phyloP scores from a whole-genome alignment of 2,329 filamentous ascomycete genomes.

The Canariomyces notabilis region DNA sequence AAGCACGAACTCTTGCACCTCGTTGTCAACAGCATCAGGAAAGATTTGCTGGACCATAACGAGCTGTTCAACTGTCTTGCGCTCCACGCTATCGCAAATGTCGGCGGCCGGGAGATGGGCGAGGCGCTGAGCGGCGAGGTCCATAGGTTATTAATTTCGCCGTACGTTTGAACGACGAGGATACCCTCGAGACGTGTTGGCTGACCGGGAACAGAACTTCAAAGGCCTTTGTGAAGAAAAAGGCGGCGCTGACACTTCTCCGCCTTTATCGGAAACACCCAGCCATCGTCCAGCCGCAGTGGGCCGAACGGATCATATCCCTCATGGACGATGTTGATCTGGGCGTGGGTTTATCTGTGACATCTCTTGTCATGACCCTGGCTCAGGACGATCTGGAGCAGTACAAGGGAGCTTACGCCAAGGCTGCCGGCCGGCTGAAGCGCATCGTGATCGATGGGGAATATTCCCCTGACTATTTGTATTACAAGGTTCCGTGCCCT shows the following conservation, averaged over 20 bases:
- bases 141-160: conserved; percentile 87
- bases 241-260: conserved; percentile 88
- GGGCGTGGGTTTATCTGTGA: conserved; percentile 90
- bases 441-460: conserved; percentile 87
- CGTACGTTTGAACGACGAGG: conserved; percentile 61
- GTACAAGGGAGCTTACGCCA: conserved; percentile 91
- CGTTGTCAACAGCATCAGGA: conserved; percentile 97
- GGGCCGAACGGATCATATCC: conserved; percentile 97
- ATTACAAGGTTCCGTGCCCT: conserved; percentile 99
- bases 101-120: conserved; percentile 94
- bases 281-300: conserved; percentile 89
- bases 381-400: conserved; percentile 91
- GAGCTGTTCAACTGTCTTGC: conserved; percentile 97
- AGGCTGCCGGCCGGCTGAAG: conserved; percentile 85
- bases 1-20: conserved; percentile 92
- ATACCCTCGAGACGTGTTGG: not conserved
- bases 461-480: conserved; percentile 85
- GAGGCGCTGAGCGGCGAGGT: conserved; percentile 90
- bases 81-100: conserved; percentile 94
- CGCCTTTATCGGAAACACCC: conserved; percentile 92
- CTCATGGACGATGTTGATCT: conserved; percentile 95
- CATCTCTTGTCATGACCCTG: conserved; percentile 88
- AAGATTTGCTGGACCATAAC: conserved; percentile 90
- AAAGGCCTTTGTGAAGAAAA: conserved; percentile 98
- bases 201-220: conserved; percentile 48